A percentile compares a stretch with the other conserved stretches of the same genome.
phyloP scores from a whole-genome alignment of 345 rosid species.

The Populus ilicifolia region DNA sequence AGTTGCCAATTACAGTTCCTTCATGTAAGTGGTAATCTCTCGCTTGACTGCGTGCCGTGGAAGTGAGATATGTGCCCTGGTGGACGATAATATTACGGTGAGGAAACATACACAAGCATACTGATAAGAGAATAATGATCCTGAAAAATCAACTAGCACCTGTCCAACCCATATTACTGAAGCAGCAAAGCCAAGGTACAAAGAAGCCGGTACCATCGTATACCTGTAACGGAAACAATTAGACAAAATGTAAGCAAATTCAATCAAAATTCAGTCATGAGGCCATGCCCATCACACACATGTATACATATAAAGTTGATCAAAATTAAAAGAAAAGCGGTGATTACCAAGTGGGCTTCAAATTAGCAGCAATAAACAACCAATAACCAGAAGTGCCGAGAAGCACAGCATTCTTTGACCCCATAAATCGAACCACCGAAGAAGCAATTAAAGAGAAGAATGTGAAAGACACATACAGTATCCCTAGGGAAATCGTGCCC shows the following conservation, averaged over 20 bases:
- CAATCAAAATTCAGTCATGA: background rate
- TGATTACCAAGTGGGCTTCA: conserved; percentile 72
- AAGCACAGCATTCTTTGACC: conserved; percentile 76
- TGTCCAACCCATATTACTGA: conserved; percentile 95
- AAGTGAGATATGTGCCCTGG: conserved; percentile 92
- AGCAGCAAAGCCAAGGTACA: conserved; percentile 85
- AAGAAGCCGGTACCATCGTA: conserved; percentile 81
- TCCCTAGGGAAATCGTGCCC: conserved; percentile 87
- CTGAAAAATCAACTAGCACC: conserved; percentile 41
- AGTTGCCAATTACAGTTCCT: conserved; percentile 70
- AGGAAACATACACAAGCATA: background rate
- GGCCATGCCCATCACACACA: no score
- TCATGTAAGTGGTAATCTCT: conserved; percentile 51
- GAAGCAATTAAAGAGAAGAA: conserved; percentile 81
- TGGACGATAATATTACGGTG: conserved; percentile 6
- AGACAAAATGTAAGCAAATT: background rate
- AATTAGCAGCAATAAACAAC: conserved; percentile 85
- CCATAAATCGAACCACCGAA: conserved; percentile 68
- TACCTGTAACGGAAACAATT: conserved; percentile 40
- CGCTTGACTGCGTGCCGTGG: conserved; percentile 76
- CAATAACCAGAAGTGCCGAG: conserved; percentile 90
- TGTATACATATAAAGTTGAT: background rate
- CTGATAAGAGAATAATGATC: background rate
- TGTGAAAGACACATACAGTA: conserved; percentile 77
- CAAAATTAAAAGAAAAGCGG: background rate